Conservation (phyloP, 768 basidiomycete species). For the Mycena venus region DNA sequence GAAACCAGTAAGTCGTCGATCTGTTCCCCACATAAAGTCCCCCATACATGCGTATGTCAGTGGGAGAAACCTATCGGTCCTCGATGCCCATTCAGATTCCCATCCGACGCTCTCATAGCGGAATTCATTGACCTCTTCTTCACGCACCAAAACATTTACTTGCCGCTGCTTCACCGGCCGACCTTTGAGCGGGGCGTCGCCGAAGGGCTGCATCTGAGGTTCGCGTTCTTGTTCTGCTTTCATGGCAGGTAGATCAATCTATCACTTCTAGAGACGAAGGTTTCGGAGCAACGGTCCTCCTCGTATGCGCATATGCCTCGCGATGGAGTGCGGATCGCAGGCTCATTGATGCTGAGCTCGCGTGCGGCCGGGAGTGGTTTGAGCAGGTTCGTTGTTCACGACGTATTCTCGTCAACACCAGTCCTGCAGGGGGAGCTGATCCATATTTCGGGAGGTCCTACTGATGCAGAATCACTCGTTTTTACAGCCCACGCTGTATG, state of each 20-base stretch:
- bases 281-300: constrained; percentile 73
- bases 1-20: background rate
- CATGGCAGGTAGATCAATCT: background rate
- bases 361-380: constrained; percentile 77
- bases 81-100: constrained; percentile 48
- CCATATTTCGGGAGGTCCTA: constrained; percentile 53
- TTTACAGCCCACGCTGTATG: background rate
- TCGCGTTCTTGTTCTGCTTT: background rate
- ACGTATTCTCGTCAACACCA: too few relatives aligned
- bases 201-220: constrained; percentile 62
- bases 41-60: background rate
- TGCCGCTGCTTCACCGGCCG: constrained; percentile 81
- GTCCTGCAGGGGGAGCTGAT: background rate
- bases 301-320: constrained; percentile 80
- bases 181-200: constrained; percentile 68
- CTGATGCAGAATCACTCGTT: constrained; percentile 65
- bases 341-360: constrained; percentile 33
- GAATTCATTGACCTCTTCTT: constrained; percentile 80
- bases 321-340: constrained; percentile 68
- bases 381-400: constrained; percentile 63
- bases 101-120: constrained; percentile 59
- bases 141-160: constrained; percentile 60
- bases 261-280: constrained; percentile 46
- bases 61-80: background rate
- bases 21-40: background rate